Evolutionary conservation across 208 protist genomes (phyloP).

Genomic region (Leishmania aethiopica): DNA sequence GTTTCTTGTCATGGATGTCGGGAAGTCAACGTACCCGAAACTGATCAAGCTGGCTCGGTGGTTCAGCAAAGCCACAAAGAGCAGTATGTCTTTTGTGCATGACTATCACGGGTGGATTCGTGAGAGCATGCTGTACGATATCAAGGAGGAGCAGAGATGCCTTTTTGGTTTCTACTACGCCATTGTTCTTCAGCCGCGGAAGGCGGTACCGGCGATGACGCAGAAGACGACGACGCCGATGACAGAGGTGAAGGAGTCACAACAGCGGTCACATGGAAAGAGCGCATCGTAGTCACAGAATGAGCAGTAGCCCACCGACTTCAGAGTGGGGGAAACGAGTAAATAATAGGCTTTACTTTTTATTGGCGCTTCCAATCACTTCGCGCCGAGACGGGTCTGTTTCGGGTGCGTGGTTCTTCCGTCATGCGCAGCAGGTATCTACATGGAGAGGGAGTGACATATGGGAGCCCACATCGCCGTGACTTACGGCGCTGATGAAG

Average conservation of each 20-base stretch:
- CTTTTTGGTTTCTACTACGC: slow-evolving; percentile 79
- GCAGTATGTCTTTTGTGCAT: slow-evolving; percentile 76
- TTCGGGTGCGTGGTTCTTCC: not conserved
- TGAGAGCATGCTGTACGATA: slow-evolving; percentile 66
- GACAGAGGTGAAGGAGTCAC: not conserved
- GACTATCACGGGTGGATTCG: slow-evolving; percentile 79
- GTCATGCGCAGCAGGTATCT: not conserved
- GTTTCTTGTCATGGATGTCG: slow-evolving; percentile 84
- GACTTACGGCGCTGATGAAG: not conserved
- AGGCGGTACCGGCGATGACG: not conserved
- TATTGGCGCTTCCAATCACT: not conserved
- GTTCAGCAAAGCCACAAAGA: slow-evolving; percentile 64
- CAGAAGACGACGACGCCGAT: not conserved
- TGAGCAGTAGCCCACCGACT: not conserved
- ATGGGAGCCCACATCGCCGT: not conserved
- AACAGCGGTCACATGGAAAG: not conserved
- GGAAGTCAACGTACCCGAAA: slow-evolving; percentile 42
- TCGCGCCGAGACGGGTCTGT: not conserved
- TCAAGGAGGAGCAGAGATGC: slow-evolving; percentile 55
- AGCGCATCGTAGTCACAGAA: not conserved
- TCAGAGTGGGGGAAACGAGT: not conserved
- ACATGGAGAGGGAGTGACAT: not conserved
- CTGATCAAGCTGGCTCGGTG: slow-evolving; percentile 43
- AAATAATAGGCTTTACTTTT: not conserved
- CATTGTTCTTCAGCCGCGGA: slow-evolving; percentile 38